Evolutionary conservation across 352 stramenopile species (phyloP).

Genomic region (Globisporangium perplexum): DNA sequence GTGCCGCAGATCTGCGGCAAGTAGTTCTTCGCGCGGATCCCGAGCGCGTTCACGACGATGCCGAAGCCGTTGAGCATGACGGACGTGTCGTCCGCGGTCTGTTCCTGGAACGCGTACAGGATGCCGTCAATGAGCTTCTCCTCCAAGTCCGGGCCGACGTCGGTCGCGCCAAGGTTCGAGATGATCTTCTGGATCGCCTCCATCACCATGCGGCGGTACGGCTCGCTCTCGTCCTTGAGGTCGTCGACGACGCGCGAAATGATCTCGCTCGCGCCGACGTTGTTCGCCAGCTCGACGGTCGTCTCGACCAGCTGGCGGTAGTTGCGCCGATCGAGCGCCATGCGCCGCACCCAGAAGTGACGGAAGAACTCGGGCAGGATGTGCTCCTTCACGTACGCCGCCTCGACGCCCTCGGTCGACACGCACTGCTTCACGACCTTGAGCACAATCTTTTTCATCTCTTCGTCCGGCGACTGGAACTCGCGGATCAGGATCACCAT

Average conservation of each 20-base stretch:
- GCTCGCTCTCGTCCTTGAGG: slow-evolving; percentile 99
- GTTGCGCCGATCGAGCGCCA: slow-evolving; percentile 97
- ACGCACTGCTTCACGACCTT: slow-evolving; percentile 98
- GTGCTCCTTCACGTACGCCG: slow-evolving; percentile 96
- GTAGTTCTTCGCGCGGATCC: slow-evolving; percentile 97
- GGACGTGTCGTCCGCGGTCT: slow-evolving; percentile 90
- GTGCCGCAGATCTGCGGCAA: slow-evolving; percentile 98
- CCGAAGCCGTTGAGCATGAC: slow-evolving; percentile 98
- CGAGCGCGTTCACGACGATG: slow-evolving; percentile 97
- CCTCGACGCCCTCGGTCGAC: slow-evolving; percentile 97
- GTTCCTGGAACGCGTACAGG: slow-evolving; percentile 99
- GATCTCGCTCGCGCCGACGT: slow-evolving; percentile 99
- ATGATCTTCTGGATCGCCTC: slow-evolving; percentile 98
- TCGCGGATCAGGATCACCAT: slow-evolving; percentile 99
- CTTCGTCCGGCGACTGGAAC: slow-evolving; percentile 98
- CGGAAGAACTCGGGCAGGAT: slow-evolving; percentile 99
- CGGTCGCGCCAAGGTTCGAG: slow-evolving; percentile 93
- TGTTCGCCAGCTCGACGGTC: slow-evolving; percentile 98
- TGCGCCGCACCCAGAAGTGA: slow-evolving; percentile 98
- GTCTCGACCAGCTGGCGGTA: slow-evolving; percentile 99
- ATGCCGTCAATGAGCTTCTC: slow-evolving; percentile 99
- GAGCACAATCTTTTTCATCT: slow-evolving; percentile 99
- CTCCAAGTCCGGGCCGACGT: slow-evolving; percentile 96
- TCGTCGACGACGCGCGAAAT: slow-evolving; percentile 97
- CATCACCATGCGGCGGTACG: slow-evolving; percentile 99